These are phyloP conservation scores for Pseudogymnoascus sp. DNA, from an alignment of 2,329 filamentous ascomycete genomes.

Conservation along the genomic window DNA sequence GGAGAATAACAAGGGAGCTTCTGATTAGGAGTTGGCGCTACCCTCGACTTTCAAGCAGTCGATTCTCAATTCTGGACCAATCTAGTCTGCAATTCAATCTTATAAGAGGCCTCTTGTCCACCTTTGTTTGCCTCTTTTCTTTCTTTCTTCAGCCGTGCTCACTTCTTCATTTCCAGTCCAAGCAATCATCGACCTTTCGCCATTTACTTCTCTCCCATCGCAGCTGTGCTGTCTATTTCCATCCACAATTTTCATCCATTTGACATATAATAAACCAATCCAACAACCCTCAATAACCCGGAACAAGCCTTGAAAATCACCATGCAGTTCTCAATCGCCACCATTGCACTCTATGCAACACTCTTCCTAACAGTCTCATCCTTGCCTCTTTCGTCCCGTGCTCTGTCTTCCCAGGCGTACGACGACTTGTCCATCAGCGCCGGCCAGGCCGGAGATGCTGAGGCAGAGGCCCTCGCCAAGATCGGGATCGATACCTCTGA, in stretches of 20 bases:
- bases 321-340: constrained; percentile 8
- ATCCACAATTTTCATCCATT: neutral
- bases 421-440: constrained; percentile 40
- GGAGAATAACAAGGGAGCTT: neutral
- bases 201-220: neutral
- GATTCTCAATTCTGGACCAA: neutral
- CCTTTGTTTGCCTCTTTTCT: constrained; percentile 12
- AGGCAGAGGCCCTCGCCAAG: constrained; percentile 34
- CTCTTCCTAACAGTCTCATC: neutral
- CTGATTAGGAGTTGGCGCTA: neutral
- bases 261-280: neutral
- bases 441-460: constrained; percentile 38
- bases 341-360: constrained; percentile 1
- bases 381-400: constrained; percentile 12
- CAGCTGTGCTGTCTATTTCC: neutral
- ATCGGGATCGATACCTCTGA: constrained; percentile 36
- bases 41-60: neutral
- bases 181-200: neutral
- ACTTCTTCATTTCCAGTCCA: constrained; percentile 16
- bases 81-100: neutral
- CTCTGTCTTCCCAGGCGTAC: constrained; percentile 32
- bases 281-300: neutral
- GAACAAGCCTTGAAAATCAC: neutral
- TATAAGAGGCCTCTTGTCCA: constrained; percentile 15
- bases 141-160: constrained; percentile 19